These are phyloP conservation scores for Camellia granthamiana DNA, from an alignment of 148 eudicot species.

Conservation along the genomic window DNA sequence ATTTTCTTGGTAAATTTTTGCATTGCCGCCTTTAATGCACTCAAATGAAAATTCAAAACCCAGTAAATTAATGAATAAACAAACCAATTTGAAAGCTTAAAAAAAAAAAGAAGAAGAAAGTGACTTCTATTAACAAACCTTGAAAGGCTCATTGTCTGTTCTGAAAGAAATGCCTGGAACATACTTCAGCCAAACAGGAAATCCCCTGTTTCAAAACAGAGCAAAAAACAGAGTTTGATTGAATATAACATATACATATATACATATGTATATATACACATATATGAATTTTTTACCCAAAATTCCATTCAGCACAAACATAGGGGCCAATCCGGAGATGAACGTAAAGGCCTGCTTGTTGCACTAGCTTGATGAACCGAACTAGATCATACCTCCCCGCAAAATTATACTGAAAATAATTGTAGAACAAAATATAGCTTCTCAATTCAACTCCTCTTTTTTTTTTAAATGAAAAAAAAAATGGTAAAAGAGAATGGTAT, in stretches of 20 bases:
- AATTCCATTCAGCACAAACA: conserved; percentile 96
- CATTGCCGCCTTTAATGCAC: conserved; percentile 59
- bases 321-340: conserved; percentile 93
- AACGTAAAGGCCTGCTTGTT: conserved; percentile 81
- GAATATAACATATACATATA: background rate
- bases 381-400: conserved; percentile 84
- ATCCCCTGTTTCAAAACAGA: conserved; percentile 62
- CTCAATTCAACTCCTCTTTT: background rate
- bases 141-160: conserved; percentile 88
- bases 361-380: conserved; percentile 59
- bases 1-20: conserved; percentile 70
- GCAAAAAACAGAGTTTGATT: conserved; percentile 9
- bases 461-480: background rate
- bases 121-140: conserved; percentile 41
- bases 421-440: background rate
- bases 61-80: background rate
- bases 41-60: background rate
- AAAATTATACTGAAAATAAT: conserved; percentile 64
- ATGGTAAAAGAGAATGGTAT: background rate
- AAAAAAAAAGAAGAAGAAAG: too few species aligned
- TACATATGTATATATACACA: background rate
- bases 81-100: background rate
- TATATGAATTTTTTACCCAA: conserved; percentile 43
- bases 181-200: conserved; percentile 95
- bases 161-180: conserved; percentile 85